These are phyloP conservation scores for Trypanosoma cruzi DNA, from an alignment of 208 protist species.

Conservation along the genomic window DNA sequence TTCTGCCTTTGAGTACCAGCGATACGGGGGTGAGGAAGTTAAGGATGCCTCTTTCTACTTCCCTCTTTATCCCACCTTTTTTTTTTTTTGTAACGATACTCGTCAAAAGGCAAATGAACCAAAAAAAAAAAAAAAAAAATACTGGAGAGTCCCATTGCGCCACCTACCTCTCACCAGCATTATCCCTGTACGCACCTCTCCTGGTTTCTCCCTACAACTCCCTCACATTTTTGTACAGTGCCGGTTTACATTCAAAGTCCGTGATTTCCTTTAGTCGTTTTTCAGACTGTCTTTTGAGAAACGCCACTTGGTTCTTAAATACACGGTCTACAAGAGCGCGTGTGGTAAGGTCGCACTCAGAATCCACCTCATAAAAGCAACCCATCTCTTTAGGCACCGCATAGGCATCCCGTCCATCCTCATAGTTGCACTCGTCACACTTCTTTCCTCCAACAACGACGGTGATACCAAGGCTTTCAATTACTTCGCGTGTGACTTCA, in stretches of 20 bases:
- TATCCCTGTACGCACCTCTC: neutral
- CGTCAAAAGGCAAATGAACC: constrained; percentile 1
- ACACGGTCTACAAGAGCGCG: constrained; percentile 83
- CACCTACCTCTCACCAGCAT: too few species aligned
- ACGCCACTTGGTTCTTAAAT: constrained; percentile 65
- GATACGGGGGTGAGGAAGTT: too few species aligned
- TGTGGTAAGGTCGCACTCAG: constrained; percentile 59
- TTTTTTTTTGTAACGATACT: too few species aligned
- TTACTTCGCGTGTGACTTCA: constrained; percentile 91
- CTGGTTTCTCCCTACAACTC: constrained; percentile 38
- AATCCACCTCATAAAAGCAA: constrained; percentile 85
- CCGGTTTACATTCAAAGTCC: constrained; percentile 49
- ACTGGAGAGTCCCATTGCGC: too few species aligned
- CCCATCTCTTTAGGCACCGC: constrained; percentile 76
- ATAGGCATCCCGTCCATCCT: constrained; percentile 35
- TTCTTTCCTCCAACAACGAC: constrained; percentile 89
- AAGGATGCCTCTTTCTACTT: too few species aligned
- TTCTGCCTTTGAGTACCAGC: too few species aligned
- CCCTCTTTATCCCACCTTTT: too few species aligned
- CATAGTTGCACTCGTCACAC: constrained; percentile 35
- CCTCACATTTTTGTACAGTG: constrained; percentile 69
- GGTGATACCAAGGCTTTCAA: constrained; percentile 85
- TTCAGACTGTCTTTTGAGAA: constrained; percentile 67
- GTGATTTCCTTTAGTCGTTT: constrained; percentile 76
- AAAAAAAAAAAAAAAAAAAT: too few species aligned